Evolutionary conservation across 73 alveolate genomes (phyloP).

Genomic region (Paramecium sonneborni): DNA sequence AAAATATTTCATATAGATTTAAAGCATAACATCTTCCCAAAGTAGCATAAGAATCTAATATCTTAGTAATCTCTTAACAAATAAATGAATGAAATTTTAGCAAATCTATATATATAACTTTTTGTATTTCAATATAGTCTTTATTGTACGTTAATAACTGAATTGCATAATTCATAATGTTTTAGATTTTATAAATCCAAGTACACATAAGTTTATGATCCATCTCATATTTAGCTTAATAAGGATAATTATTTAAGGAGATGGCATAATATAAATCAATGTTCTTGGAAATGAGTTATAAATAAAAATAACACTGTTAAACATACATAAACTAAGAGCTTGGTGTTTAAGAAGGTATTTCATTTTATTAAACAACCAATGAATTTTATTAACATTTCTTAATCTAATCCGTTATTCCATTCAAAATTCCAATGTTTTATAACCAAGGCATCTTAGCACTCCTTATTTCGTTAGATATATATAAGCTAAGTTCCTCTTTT

Average conservation of each 20-base stretch:
- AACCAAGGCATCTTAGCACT: neutral
- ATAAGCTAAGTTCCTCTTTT: neutral
- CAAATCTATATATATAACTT: neutral
- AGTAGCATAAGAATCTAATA: constrained; percentile 24
- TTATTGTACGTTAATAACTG: neutral
- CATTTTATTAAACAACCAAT: neutral
- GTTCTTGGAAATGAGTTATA: neutral
- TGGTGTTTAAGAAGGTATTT: neutral
- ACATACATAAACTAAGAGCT: neutral
- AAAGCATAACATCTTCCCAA: neutral
- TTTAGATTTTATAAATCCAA: constrained; percentile 27
- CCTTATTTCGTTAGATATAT: neutral
- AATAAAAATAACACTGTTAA: neutral
- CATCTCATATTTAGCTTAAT: neutral
- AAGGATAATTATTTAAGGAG: neutral
- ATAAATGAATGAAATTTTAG: neutral
- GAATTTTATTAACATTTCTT: neutral
- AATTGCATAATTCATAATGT: neutral
- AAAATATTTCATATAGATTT: constrained; percentile 13
- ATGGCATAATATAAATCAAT: neutral
- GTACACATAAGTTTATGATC: constrained; percentile 10
- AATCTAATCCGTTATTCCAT: neutral
- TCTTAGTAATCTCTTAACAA: neutral
- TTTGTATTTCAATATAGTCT: neutral
- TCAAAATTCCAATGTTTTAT: neutral